Evolutionary conservation across 139 green algal genomes (phyloP).

Genomic region (Ettlia oleoabundans): DNA sequence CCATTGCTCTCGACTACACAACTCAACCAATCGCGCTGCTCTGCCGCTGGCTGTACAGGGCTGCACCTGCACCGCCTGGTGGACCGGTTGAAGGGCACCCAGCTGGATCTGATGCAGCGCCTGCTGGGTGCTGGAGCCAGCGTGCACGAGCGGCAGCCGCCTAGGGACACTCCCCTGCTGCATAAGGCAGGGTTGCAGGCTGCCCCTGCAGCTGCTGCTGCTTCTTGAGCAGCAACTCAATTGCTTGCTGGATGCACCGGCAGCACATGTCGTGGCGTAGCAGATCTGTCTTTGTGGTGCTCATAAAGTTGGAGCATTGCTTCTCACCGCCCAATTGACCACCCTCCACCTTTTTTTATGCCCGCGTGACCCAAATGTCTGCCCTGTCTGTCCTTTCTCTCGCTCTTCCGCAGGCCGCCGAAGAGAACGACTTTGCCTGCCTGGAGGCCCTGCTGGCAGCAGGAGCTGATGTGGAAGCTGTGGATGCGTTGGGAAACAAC

Average conservation of each 20-base stretch:
- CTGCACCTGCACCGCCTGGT: slow-evolving; percentile 23
- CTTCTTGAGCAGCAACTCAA: no score
- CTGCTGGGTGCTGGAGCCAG: slow-evolving; percentile 18
- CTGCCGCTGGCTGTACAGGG: neutral
- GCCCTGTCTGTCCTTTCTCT: neutral
- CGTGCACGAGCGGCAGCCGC: slow-evolving; percentile 7
- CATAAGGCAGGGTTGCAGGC: neutral
- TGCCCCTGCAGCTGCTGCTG: neutral
- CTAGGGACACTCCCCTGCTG: neutral
- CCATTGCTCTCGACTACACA: no score
- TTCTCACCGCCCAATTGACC: no score
- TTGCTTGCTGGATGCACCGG: no score
- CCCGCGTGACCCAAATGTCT: no score
- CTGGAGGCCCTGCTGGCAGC: slow-evolving; percentile 28
- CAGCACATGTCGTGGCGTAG: no score
- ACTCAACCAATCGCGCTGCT: no score
- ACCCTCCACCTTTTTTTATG: neutral
- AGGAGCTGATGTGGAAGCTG: neutral
- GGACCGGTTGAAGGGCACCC: neutral
- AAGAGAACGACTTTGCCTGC: neutral
- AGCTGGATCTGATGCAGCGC: neutral
- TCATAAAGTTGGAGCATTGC: no score
- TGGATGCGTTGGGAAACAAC: slow-evolving; percentile 29
- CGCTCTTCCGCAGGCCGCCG: slow-evolving; percentile 16
- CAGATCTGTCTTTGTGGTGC: no score